Conservation (phyloP, 192 early-diverging fungal genomes). For the Paraglomus brasilianum region DNA sequence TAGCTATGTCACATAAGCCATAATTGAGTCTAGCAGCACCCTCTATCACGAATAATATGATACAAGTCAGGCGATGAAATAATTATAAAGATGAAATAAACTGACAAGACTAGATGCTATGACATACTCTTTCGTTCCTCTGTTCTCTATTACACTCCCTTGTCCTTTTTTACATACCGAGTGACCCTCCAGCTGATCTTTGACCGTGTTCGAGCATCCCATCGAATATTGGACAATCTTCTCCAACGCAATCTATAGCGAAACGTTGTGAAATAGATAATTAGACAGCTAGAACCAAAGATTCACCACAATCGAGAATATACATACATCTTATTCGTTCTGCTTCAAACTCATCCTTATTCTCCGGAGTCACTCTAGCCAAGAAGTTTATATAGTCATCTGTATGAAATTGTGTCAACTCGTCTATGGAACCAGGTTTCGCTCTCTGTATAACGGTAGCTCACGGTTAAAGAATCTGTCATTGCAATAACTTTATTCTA, state of each 20-base stretch:
- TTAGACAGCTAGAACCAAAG: not conserved
- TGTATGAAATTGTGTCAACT: slow-evolving; percentile 92
- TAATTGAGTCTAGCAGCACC: slow-evolving; percentile 82
- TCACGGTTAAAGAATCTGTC: not conserved
- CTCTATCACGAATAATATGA: slow-evolving; percentile 41
- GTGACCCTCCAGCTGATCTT: slow-evolving; percentile 88
- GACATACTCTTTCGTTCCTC: not conserved
- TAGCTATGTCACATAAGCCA: slow-evolving; percentile 83
- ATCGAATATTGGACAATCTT: slow-evolving; percentile 97
- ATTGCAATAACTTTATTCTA: not conserved
- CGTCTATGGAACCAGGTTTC: slow-evolving; percentile 76
- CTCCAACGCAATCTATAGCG: slow-evolving; percentile 71
- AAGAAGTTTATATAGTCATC: slow-evolving; percentile 93
- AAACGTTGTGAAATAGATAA: not conserved
- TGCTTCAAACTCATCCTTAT: slow-evolving; percentile 63
- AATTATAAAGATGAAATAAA: not conserved
- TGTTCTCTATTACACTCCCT: not conserved
- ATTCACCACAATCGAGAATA: not conserved
- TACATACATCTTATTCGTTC: slow-evolving; percentile 57
- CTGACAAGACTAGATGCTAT: not conserved
- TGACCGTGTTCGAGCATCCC: slow-evolving; percentile 93
- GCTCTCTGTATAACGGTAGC: slow-evolving; percentile 49
- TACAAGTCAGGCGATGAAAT: not conserved
- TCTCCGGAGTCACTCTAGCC: slow-evolving; percentile 71
- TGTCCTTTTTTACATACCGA: slow-evolving; percentile 52